These are phyloP conservation scores for Ilex aquifolium DNA, from an alignment of 257 asterid genomes.

Conservation along the genomic window DNA sequence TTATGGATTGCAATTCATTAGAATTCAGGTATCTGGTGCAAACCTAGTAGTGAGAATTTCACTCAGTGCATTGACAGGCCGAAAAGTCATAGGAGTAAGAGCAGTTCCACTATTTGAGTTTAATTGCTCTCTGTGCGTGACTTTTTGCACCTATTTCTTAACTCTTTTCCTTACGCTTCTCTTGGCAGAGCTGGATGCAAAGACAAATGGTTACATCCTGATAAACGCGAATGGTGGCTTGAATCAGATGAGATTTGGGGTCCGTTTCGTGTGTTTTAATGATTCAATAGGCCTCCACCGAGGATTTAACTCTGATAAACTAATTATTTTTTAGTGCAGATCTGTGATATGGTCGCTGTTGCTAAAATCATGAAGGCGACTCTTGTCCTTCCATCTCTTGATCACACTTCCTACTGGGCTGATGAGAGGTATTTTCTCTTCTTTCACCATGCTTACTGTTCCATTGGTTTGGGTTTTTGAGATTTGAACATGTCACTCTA, in stretches of 20 bases:
- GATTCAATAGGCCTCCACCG: slow-evolving; percentile 11
- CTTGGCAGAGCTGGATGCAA: slow-evolving; percentile 60
- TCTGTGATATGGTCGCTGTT: slow-evolving; percentile 98
- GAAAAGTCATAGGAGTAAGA: slow-evolving; percentile 65
- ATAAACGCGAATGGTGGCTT: slow-evolving; percentile 96
- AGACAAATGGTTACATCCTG: slow-evolving; percentile 73
- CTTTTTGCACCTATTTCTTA: slow-evolving; percentile 5
- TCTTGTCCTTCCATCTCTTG: slow-evolving; percentile 89
- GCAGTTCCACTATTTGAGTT: background rate
- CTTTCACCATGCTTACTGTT: background rate
- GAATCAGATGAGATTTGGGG: slow-evolving; percentile 99
- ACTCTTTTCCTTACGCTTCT: slow-evolving; percentile 2
- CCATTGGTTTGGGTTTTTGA: too few relatives aligned
- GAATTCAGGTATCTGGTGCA: slow-evolving; percentile 83
- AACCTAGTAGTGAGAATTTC: slow-evolving; percentile 77
- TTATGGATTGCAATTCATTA: slow-evolving; percentile 24
- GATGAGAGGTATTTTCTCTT: slow-evolving; percentile 63
- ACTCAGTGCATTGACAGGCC: slow-evolving; percentile 73
- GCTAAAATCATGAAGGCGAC: slow-evolving; percentile 92
- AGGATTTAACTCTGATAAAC: slow-evolving; percentile 47
- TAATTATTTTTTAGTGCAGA: slow-evolving; percentile 85
- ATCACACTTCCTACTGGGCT: slow-evolving; percentile 96
- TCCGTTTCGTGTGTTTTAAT: slow-evolving; percentile 47
- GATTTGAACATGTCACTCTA: too few relatives aligned
- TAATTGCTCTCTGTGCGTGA: slow-evolving; percentile 1